These are phyloP conservation scores for Pulveroboletus ravenelii DNA, from an alignment of 768 basidiomycete species.

Conservation along the genomic window DNA sequence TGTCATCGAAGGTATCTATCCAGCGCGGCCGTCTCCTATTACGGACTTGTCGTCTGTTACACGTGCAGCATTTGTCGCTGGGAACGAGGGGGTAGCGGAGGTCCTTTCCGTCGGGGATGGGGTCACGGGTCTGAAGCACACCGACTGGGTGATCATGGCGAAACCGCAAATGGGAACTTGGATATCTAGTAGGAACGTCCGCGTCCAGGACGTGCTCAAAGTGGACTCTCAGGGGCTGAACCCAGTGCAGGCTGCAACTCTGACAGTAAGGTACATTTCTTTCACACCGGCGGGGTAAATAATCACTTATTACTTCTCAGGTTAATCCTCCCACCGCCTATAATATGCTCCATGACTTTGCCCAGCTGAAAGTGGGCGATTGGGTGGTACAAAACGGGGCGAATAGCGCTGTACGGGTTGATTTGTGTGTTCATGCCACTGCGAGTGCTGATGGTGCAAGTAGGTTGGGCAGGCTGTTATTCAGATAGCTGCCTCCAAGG, in stretches of 20 bases:
- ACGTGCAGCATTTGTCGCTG: slow-evolving; percentile 52
- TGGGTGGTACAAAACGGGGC: slow-evolving; percentile 86
- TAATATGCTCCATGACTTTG: slow-evolving; percentile 74
- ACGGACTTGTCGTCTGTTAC: slow-evolving; percentile 33
- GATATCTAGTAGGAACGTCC: slow-evolving; percentile 53
- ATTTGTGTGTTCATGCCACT: background rate
- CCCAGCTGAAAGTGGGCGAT: slow-evolving; percentile 58
- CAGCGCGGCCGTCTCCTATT: slow-evolving; percentile 47
- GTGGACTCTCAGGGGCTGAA: slow-evolving; percentile 49
- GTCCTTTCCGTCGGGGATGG: slow-evolving; percentile 57
- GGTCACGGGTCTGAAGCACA: slow-evolving; percentile 43
- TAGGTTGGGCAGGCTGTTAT: slow-evolving; percentile 84
- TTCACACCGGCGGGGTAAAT: background rate
- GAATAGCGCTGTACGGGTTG: slow-evolving; percentile 65
- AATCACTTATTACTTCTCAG: slow-evolving; percentile 28
- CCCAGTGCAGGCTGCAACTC: slow-evolving; percentile 67
- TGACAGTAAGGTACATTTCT: slow-evolving; percentile 47
- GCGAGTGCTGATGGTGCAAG: slow-evolving; percentile 1
- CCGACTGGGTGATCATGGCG: slow-evolving; percentile 74
- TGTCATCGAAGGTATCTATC: slow-evolving; percentile 80
- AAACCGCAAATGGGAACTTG: slow-evolving; percentile 74
- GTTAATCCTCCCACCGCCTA: slow-evolving; percentile 84
- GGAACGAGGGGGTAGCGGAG: slow-evolving; percentile 73
- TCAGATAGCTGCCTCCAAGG: slow-evolving; percentile 70
- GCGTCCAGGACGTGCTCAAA: slow-evolving; percentile 52